A percentile compares a stretch with the other conserved stretches of the same genome.
Conservation (phyloP, 164 flowering plant genomes). For the Nymphaea thermarum region DNA sequence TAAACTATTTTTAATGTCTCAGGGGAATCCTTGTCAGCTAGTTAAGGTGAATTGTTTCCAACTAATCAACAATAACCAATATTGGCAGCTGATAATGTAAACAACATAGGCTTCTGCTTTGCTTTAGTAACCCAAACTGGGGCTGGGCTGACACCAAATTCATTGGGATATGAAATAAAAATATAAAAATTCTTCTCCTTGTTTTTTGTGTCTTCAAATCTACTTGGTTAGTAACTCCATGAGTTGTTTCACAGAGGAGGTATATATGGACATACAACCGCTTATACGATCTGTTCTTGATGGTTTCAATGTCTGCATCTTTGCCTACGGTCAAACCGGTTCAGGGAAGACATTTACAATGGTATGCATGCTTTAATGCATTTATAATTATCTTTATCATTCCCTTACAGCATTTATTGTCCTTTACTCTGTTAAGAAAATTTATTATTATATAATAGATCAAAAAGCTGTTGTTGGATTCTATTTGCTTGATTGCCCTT, state of each 20-base stretch:
- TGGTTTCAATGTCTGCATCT: conserved; percentile 93
- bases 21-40: too few species aligned
- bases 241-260: conserved; percentile 46
- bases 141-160: neutral
- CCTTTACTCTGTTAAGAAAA: too few species aligned
- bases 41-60: too few species aligned
- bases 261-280: conserved; percentile 81
- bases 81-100: too few species aligned
- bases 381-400: too few species aligned
- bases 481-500: neutral
- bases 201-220: neutral
- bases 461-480: too few species aligned
- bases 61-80: too few species aligned
- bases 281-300: conserved; percentile 85
- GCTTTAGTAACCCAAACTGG: too few species aligned
- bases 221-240: neutral
- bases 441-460: too few species aligned
- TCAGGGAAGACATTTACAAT: conserved; percentile 94
- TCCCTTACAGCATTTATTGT: too few species aligned
- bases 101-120: too few species aligned
- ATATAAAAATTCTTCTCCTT: neutral
- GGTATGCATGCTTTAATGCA: conserved; percentile 25
- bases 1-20: too few species aligned
- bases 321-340: conserved; percentile 98
- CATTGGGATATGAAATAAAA: neutral